Evolutionary conservation across 176 grass and related monocot species (phyloP), one percentile per base, ranked within the genome.

Genomic region (Melocanna baccifera): DNA sequence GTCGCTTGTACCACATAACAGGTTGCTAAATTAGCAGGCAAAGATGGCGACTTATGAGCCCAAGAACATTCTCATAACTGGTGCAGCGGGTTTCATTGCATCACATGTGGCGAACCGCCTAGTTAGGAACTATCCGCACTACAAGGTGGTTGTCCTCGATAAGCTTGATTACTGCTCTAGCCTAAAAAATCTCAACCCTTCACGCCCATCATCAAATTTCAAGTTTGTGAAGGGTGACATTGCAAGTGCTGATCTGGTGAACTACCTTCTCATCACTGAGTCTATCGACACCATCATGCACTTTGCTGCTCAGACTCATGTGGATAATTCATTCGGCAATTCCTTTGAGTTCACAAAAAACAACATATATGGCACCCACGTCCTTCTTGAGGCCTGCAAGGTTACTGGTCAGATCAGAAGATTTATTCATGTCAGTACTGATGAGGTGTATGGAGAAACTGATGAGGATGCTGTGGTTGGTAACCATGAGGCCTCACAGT

Each of bases 211-310:
- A 0, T 83, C 90, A 36, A 95, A 92, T 67, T 90, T 92, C 48
- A 95, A 92, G 74, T 95, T 95, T 85, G 93, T 95, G 36, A 92
- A 95, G 89, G 93, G 93, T 32, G 93, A 95, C 70, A 95, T 95
- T 61, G 93, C 88, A 62, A 95, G 93, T 81, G 90, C 88, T 84
- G 93, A 95, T 66, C 82, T 95, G 70, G 93, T 95, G 66, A 90
- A 95, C 68, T 92, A 92, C 79, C 88, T 95, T 61, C 82, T 95
- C 55, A 73, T 90, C 57, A 95, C 93, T 2, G 93, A 95, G 57
- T 92, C 87, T 0, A 95, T 95, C 15, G 93, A 95, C 69, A 95
- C 93, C 32, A 92, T 95, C 85, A 95, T 95, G 93, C 93, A 94
- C 46, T 94, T 94, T 28, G 92, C 92, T 69, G 93, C 93, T 53